Conservation (phyloP, 768 basidiomycete genomes). For the Exsudoporus frostii region DNA sequence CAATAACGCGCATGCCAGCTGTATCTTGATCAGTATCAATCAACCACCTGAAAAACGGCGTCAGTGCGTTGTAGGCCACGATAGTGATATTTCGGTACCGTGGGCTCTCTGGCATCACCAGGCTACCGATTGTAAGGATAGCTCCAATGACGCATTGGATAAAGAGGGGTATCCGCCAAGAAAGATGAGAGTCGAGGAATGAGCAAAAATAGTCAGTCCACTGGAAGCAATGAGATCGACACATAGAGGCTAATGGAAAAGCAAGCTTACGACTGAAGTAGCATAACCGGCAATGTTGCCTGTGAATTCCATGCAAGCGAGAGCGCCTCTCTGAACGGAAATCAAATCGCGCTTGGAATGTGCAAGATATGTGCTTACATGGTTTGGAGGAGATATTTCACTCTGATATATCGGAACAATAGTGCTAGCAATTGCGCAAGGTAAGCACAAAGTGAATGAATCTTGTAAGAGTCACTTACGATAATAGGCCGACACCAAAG, state of each 20-base stretch:
- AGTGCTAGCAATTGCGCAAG: slow-evolving; percentile 48
- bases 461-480: slow-evolving; percentile 45
- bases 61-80: slow-evolving; percentile 2
- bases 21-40: slow-evolving; percentile 83
- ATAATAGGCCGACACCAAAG: slow-evolving; percentile 86
- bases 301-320: slow-evolving; percentile 96
- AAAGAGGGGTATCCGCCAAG: slow-evolving; percentile 91
- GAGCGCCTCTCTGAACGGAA: slow-evolving; percentile 66
- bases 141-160: slow-evolving; percentile 85
- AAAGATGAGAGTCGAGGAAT: slow-evolving; percentile 76
- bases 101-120: slow-evolving; percentile 89
- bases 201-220: slow-evolving; percentile 96
- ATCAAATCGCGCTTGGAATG: not conserved
- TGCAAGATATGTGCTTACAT: slow-evolving; percentile 45
- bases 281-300: slow-evolving; percentile 91
- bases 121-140: slow-evolving; percentile 73
- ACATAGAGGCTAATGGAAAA: not conserved
- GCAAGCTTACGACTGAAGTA: slow-evolving; percentile 70
- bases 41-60: slow-evolving; percentile 59
- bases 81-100: slow-evolving; percentile 41
- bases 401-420: slow-evolving; percentile 95
- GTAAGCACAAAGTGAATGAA: slow-evolving; percentile 2
- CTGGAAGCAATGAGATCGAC: slow-evolving; percentile 34
- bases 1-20: slow-evolving; percentile 82
- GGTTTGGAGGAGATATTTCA: slow-evolving; percentile 90